phyloP scores from a whole-genome alignment of 345 rosid genomes.

The Conringia planisiliqua region DNA sequence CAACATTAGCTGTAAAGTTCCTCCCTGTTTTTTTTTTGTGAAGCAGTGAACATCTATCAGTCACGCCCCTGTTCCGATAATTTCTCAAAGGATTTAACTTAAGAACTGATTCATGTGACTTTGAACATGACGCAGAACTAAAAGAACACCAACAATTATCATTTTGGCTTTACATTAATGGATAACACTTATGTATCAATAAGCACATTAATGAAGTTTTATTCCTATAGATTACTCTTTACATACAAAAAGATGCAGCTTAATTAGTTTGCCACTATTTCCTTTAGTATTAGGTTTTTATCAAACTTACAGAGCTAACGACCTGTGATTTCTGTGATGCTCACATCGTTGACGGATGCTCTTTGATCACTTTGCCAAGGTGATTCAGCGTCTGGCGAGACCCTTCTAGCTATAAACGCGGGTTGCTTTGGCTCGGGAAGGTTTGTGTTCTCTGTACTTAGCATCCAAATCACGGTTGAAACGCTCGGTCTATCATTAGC shows the following conservation, averaged over 20 bases:
- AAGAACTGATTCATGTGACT: slow-evolving; percentile 33
- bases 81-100: neutral
- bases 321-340: slow-evolving; percentile 20
- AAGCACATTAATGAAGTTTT: neutral
- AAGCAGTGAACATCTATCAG: neutral
- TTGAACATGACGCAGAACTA: slow-evolving; percentile 17
- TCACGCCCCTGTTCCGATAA: slow-evolving; percentile 10
- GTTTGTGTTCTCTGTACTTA: slow-evolving; percentile 24
- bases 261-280: neutral
- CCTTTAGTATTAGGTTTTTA: neutral
- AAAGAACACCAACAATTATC: slow-evolving; percentile 8
- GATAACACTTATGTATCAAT: neutral
- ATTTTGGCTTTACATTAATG: neutral
- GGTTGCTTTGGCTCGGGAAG: slow-evolving; percentile 26
- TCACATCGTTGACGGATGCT: slow-evolving; percentile 8
- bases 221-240: neutral
- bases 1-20: slow-evolving; percentile 13
- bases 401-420: slow-evolving; percentile 25
- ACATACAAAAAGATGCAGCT: neutral
- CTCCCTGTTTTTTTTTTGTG: neutral
- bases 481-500: slow-evolving; percentile 34
- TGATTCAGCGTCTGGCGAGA: neutral
- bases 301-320: neutral
- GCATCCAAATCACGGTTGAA: slow-evolving; percentile 30
- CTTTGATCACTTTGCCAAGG: neutral